These are phyloP conservation scores for Pyrenophora seminiperda DNA, from an alignment of 2,329 filamentous ascomycete genomes.

Conservation along the genomic window DNA sequence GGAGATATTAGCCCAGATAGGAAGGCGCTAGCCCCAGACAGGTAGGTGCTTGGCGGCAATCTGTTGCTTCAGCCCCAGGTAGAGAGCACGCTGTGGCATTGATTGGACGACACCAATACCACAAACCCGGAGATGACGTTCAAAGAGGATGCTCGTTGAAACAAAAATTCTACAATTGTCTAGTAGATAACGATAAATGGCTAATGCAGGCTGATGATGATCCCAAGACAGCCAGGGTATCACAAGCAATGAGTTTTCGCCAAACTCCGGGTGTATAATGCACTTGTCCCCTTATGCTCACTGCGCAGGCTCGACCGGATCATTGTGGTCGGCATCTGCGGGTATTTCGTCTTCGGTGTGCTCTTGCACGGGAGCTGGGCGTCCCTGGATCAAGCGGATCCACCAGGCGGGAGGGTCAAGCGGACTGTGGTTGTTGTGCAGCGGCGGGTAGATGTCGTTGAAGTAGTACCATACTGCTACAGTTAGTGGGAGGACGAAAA, in stretches of 20 bases:
- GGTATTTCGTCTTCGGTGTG: slow-evolving; percentile 17
- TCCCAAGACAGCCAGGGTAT: slow-evolving; percentile 32
- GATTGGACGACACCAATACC: slow-evolving; percentile 5
- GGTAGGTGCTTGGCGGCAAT: slow-evolving; percentile 2
- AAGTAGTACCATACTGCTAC: slow-evolving; percentile 90
- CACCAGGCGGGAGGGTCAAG: slow-evolving; percentile 91
- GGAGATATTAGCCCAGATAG: slow-evolving; percentile 31
- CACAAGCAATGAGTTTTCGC: slow-evolving; percentile 27
- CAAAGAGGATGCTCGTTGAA: not conserved
- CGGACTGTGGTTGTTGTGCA: slow-evolving; percentile 82
- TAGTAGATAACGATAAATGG: not conserved
- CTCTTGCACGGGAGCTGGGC: slow-evolving; percentile 30
- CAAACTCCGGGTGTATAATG: slow-evolving; percentile 26
- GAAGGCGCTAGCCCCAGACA: slow-evolving; percentile 25
- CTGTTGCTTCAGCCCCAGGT: slow-evolving; percentile 1
- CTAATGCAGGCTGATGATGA: slow-evolving; percentile 1
- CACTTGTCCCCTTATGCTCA: slow-evolving; percentile 6
- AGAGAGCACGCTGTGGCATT: slow-evolving; percentile 5
- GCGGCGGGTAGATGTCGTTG: slow-evolving; percentile 90
- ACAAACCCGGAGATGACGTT: slow-evolving; percentile 3
- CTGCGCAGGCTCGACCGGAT: slow-evolving; percentile 20
- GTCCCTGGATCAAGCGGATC: slow-evolving; percentile 76
- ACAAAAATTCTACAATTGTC: not conserved
- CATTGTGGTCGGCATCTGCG: slow-evolving; percentile 5
- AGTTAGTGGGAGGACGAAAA: slow-evolving; percentile 11